Evolutionary conservation across 345 rosid species (phyloP).

Genomic region (Salix udensis): DNA sequence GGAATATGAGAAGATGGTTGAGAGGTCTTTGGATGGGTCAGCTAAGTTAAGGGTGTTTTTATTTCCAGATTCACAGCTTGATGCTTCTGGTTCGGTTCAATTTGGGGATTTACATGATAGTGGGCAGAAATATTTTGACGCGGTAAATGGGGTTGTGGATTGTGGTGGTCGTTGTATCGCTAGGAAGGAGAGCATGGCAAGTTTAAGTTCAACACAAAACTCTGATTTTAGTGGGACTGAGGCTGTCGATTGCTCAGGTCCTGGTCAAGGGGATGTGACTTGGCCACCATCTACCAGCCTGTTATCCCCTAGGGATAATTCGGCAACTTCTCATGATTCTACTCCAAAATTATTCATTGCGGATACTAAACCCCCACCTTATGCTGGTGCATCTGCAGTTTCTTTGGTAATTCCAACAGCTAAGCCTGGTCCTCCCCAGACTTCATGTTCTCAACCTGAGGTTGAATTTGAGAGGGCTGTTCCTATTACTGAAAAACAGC

Average conservation of each 20-base stretch:
- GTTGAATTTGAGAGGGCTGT: constrained; percentile 40
- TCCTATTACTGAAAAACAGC: constrained; percentile 31
- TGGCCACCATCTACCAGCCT: constrained; percentile 31
- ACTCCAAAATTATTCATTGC: constrained; percentile 25
- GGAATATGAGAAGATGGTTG: constrained; percentile 63
- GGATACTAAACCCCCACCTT: constrained; percentile 30
- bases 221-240: constrained; percentile 57
- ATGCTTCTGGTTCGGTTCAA: constrained; percentile 42
- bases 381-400: constrained; percentile 38
- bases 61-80: constrained; percentile 51
- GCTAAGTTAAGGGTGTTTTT: constrained; percentile 67
- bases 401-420: constrained; percentile 34
- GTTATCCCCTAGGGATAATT: constrained; percentile 36
- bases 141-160: constrained; percentile 54
- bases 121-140: constrained; percentile 66
- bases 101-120: constrained; percentile 49
- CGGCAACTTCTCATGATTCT: constrained; percentile 26
- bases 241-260: constrained; percentile 36
- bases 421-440: constrained; percentile 36
- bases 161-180: constrained; percentile 28
- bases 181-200: constrained; percentile 61
- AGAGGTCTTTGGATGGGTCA: constrained; percentile 62
- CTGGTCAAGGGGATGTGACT: constrained; percentile 36
- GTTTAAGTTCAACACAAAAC: constrained; percentile 61
- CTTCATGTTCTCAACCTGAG: constrained; percentile 33